Percentiles rank a stretch among this genome's conserved stretches.
phyloP scores from a whole-genome alignment of 2,329 filamentous ascomycete genomes.

The Penicillium oxalicum region DNA sequence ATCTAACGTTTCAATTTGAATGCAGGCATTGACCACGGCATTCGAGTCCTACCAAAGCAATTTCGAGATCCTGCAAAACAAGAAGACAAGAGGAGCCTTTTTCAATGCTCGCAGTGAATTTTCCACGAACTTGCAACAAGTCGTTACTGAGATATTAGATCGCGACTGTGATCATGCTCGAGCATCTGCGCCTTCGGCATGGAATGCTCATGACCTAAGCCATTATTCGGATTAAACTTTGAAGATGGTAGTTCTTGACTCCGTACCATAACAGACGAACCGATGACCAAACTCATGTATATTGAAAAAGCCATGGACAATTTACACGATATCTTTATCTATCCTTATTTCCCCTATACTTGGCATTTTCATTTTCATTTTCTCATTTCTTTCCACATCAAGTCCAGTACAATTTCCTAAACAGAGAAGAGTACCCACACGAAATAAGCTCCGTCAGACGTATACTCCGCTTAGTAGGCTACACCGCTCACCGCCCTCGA shows the following conservation, averaged over 20 bases:
- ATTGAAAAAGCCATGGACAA: no score
- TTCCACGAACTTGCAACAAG: background rate
- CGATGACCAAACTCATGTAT: no score
- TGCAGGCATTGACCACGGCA: constrained; percentile 1
- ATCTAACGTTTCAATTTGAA: background rate
- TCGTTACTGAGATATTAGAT: background rate
- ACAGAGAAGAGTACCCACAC: no score
- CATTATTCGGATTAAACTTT: background rate
- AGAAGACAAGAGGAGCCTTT: background rate
- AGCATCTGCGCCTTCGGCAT: background rate
- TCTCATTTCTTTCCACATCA: no score
- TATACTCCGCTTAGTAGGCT: no score
- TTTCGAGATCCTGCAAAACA: background rate
- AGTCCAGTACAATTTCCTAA: no score
- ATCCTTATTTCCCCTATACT: no score
- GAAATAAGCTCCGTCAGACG: no score
- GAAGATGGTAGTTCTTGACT: no score
- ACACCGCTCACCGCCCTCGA: constrained; percentile 10
- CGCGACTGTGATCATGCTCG: background rate
- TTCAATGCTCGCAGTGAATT: background rate
- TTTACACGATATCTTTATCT: no score
- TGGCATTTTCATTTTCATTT: no score
- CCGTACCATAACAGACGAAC: no score
- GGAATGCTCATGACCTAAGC: constrained; percentile 2
- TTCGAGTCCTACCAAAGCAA: background rate